Evolutionary conservation across 371 early-diverging fungal species (phyloP).

Genomic region (Saksenaea vasiformis): DNA sequence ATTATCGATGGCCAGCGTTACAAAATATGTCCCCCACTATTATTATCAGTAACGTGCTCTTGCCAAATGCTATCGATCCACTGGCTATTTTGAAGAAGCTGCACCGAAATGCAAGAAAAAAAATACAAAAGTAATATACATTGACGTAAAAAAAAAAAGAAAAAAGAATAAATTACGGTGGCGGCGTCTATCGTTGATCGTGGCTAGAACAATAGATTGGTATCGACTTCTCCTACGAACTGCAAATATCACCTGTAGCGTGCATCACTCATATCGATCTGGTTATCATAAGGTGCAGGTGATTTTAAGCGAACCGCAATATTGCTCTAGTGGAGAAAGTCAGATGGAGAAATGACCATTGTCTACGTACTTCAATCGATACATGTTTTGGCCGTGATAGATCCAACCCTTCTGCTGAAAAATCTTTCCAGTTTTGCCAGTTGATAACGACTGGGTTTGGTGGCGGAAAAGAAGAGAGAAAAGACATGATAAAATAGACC

Average conservation of each 20-base stretch:
- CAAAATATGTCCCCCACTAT: no score
- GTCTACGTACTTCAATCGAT: conserved; percentile 19
- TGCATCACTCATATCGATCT: not conserved
- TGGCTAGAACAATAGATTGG: not conserved
- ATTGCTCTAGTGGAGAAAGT: conserved; percentile 5
- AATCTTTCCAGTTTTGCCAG: conserved; percentile 50
- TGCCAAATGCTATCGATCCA: no score
- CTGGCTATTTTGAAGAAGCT: no score
- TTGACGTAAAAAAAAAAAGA: no score
- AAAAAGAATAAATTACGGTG: no score
- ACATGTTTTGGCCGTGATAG: conserved; percentile 30
- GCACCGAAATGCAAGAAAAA: no score
- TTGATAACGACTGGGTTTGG: conserved; percentile 42
- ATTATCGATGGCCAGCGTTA: no score
- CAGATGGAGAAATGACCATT: not conserved
- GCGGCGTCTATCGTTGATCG: no score
- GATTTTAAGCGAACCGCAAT: conserved; percentile 20
- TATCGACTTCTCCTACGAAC: not conserved
- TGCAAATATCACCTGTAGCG: not conserved
- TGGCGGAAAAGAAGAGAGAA: conserved; percentile 35
- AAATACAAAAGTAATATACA: no score
- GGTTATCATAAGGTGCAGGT: conserved; percentile 9
- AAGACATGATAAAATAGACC: conserved; percentile 41
- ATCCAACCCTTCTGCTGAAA: conserved; percentile 46
- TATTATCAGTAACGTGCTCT: no score